These are phyloP conservation scores for Clausena lansium DNA, from an alignment of 345 rosid species.

Conservation along the genomic window DNA sequence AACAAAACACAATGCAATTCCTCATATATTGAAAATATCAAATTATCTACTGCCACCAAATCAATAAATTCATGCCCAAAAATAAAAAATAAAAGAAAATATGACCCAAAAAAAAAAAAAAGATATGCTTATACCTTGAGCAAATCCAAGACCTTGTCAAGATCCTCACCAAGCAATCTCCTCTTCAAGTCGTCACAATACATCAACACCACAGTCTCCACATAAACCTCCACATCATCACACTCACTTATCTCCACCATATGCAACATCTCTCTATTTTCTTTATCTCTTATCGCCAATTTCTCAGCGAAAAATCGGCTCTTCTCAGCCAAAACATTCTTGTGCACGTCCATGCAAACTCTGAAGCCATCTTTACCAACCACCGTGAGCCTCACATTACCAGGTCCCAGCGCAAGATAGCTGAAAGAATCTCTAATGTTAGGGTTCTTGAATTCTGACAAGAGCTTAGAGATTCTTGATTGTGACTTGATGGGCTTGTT, in stretches of 20 bases:
- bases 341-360: constrained; percentile 77
- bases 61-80: neutral
- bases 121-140: constrained; percentile 59
- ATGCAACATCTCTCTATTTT: constrained; percentile 53
- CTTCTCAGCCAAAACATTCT: constrained; percentile 60
- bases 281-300: constrained; percentile 42
- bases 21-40: neutral
- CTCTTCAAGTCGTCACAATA: constrained; percentile 73
- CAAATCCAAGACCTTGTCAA: constrained; percentile 69
- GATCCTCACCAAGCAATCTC: constrained; percentile 69
- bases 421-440: constrained; percentile 5
- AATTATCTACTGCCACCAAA: too few species aligned
- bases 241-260: constrained; percentile 92
- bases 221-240: constrained; percentile 88
- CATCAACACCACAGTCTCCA: constrained; percentile 86
- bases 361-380: constrained; percentile 68
- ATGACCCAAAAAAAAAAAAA: neutral
- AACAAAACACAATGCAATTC: neutral
- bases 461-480: constrained; percentile 54
- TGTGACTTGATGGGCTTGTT: constrained; percentile 44
- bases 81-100: neutral
- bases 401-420: constrained; percentile 35
- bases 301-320: constrained; percentile 80
- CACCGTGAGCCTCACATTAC: constrained; percentile 85
- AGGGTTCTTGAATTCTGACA: constrained; percentile 54